Evolutionary conservation across 2,329 filamentous ascomycete genomes (phyloP), one percentile per base, ranked within the genome.

Genomic region (Microdochium trichocladiopsis): DNA sequence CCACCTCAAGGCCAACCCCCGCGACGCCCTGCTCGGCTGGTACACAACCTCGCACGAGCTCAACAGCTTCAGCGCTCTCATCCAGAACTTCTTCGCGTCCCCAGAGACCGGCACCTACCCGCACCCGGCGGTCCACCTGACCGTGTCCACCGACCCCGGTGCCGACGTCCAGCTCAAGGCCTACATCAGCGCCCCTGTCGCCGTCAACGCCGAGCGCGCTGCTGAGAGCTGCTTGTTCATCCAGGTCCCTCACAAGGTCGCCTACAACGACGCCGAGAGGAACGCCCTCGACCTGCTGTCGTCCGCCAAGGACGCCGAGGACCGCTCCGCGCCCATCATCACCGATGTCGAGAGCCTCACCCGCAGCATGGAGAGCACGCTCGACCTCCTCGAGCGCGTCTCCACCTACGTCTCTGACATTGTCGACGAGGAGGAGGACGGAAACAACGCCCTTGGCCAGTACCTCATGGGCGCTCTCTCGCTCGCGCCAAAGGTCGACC

Each of bases 1-100:
- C 63, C 93, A 96, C 70, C 84, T 97, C 61, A 93, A 93, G 75
- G 93, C 92, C 53, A 88, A 91, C 71, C 94, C 94, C 50, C 90
- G 91, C 72, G 94, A 99, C 74, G 84, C 91, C 51, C 83, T 99
- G 54, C 87, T 99, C 56, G 94, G 94, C 66, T 99, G 94, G 94
- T 99, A 99, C 76, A 95, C 94, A 58, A 99, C 94, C 49, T 92
- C 88, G 66, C 87, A 90, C 70, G 93, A 97, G 74, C 83, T 99
- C 67, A 97, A 99, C 83, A 95, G 88, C 69, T 99, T 99, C 80
- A 94, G 88, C 69, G 94, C 94, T 63, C 83, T 99, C 64, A 99
- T 96, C 74, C 94, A 99, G 76, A 99, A 99, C 80, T 99, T 97
- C 80, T 99, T 97, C 79, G 90, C 88, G 67, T 89, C 90, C 67